Base-by-base conservation (phyloP, 257 asterid species). In the Jacaranda copaia region DNA sequence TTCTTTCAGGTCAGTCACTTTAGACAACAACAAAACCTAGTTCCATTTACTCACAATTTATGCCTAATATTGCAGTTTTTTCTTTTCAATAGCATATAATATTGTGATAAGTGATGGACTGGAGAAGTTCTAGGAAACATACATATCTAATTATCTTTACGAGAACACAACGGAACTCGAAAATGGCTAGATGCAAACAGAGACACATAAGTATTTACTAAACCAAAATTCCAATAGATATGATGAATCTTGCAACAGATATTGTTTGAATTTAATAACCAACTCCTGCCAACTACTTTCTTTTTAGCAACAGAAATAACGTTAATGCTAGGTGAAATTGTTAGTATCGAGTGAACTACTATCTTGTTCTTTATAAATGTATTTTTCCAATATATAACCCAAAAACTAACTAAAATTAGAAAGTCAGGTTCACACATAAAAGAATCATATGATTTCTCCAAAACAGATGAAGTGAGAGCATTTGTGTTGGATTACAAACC, bases 401-500 rank as follows among this genome's bases (percentile, higher is more conserved):
- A 49, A 76, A 32, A 25, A 48, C 59, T 56, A 20, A 56, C 55
- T 25, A 16, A 42, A n/a, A n/a, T 5, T 14, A 46, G 63, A 36
- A 61, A 43, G 32, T 77, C 48, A 73, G 56, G 57, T 61, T 64
- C 64, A 57, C 58, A 63, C 60, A 25, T 46, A 48, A 36, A 53
- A 52, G 13, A 4, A 5, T 16, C 56, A 48, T 38, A 77, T 9
- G 32, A 25, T 25, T 25, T 25, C 40, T 52, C 65, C 52, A 13
- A 60, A 58, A 8, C 52, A 72, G 51, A 79, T 60, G 66, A 72
- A 71, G 65, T 35, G 51, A 63, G 36, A 73, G 76, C 59, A 61
- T 69, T 48, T 40, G 73, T 45, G 43, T 79, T 40, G 11, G 76
- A 79, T 77, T 75, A 85, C 95, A 38, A 69, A 95, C 99, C 98